Base-by-base conservation (phyloP, 208 protist species). In the Herpetomonas tarakana region DNA sequence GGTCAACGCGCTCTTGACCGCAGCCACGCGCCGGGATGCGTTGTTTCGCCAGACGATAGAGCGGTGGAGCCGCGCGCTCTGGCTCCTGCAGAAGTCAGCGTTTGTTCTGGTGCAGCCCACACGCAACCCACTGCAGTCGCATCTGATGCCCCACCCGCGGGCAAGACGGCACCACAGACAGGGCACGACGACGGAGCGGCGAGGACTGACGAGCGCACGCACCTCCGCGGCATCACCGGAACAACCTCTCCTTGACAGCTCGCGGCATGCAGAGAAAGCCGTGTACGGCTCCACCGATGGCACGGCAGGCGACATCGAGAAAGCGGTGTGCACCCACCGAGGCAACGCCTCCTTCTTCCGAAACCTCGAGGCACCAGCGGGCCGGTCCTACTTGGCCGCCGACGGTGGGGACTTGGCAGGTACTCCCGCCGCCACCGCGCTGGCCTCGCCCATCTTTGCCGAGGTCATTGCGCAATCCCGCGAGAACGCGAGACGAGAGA, bases 1-100 rank as follows among this genome's bases (percentile, higher is more conserved):
- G 2, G 29, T 57, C 12, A 81, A 83, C 62, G 58, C 58, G 7
- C 2, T 72, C 0, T 76, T 83, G 60, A 88, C 83, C 61, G 51
- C 61, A 7, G 12, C 75, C 22, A 46, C 26, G 4, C 65, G 68
- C 26, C 26, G 47, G 0, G 54, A 65, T 28, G 26, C 52, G 22
- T 46, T 21, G 29, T 53, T 83, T 19, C 12, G 26, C 24, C 29
- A 53, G n/a, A 68, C 66, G 12, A 64, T 81, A 26, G 47, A 62
- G 35, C 62, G 56, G 52, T 79, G 74, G 71, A 55, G 55, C 14
- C 65, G 74, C 26, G 64, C 74, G 53, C 50, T 81, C 28, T 65
- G 67, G 54, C 64, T 79, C 47, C 68, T 63, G 39, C 31, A 30
- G 22, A 65, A 65, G 2, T 68, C 74, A 3, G 41, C 74, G 41